Evolutionary conservation across 2,329 filamentous ascomycete species (phyloP).

Genomic region (Neurospora sp.): DNA sequence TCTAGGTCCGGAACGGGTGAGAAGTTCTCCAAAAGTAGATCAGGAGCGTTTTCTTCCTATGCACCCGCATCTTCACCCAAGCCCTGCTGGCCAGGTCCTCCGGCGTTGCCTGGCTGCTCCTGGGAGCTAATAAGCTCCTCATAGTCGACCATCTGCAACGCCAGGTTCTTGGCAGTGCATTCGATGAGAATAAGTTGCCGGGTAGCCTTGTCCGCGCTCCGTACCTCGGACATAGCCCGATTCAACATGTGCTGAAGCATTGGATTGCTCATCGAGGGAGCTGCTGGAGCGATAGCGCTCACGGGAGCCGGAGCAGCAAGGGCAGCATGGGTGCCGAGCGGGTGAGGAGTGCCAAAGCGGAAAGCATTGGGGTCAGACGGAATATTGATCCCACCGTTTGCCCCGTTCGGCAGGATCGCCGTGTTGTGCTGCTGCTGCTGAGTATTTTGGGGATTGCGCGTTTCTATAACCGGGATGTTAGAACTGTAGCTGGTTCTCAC

Average conservation of each 20-base stretch:
- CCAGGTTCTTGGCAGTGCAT: conserved; percentile 43
- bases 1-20: background rate
- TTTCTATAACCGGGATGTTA: conserved; percentile 25
- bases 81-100: conserved; percentile 12
- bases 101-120: conserved; percentile 10
- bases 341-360: conserved; percentile 11
- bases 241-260: conserved; percentile 34
- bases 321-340: conserved; percentile 4
- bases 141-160: conserved; percentile 41
- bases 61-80: conserved; percentile 17
- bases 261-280: conserved; percentile 23
- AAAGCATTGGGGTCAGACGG: conserved; percentile 12
- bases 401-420: conserved; percentile 12
- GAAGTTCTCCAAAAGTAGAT: background rate
- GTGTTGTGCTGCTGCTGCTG: conserved; percentile 11
- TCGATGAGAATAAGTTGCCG: conserved; percentile 43
- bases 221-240: conserved; percentile 36
- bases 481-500: background rate
- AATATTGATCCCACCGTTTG: conserved; percentile 8
- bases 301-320: conserved; percentile 8
- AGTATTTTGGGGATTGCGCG: conserved; percentile 30
- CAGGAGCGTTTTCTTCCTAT: conserved; percentile 5
- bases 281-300: conserved; percentile 9
- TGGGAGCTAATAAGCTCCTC: conserved; percentile 31
- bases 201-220: conserved; percentile 31